Conservation (phyloP, 2,329 filamentous ascomycete genomes). For the Diaporthe batatas region DNA sequence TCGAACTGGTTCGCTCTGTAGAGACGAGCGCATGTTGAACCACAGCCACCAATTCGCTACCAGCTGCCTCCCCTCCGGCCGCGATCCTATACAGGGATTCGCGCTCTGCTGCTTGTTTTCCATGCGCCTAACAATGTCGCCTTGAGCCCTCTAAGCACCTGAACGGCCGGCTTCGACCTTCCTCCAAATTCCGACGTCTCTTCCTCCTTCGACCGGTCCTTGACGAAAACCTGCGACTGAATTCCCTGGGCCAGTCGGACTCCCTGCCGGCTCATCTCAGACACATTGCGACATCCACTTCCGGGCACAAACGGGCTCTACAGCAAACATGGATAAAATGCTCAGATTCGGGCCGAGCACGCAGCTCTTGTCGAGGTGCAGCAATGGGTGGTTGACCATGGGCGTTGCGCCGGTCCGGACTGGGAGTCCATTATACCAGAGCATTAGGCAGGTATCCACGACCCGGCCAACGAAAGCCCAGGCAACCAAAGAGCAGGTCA, state of each 20-base stretch:
- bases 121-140: conserved; percentile 15
- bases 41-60: conserved; percentile 17
- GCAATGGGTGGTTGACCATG: conserved; percentile 23
- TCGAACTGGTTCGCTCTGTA: conserved; percentile 6
- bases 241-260: too few relatives aligned
- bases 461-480: conserved; percentile 38
- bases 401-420: conserved; percentile 17
- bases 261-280: background rate
- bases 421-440: conserved; percentile 8
- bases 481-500: conserved; percentile 30
- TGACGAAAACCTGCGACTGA: background rate
- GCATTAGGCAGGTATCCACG: conserved; percentile 36
- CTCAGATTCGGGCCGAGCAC: conserved; percentile 27
- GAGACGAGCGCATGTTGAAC: conserved; percentile 23
- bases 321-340: conserved; percentile 24
- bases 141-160: background rate
- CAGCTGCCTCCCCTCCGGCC: background rate
- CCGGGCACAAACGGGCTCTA: background rate
- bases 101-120: conserved; percentile 22
- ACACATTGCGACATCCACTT: background rate
- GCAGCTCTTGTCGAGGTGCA: conserved; percentile 35
- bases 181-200: background rate
- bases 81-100: conserved; percentile 19
- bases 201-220: background rate
- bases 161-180: background rate